Evolutionary conservation across 2,329 filamentous ascomycete genomes (phyloP), one percentile per base, ranked within the genome.

Genomic region (Cladosporium cucumerinum): DNA sequence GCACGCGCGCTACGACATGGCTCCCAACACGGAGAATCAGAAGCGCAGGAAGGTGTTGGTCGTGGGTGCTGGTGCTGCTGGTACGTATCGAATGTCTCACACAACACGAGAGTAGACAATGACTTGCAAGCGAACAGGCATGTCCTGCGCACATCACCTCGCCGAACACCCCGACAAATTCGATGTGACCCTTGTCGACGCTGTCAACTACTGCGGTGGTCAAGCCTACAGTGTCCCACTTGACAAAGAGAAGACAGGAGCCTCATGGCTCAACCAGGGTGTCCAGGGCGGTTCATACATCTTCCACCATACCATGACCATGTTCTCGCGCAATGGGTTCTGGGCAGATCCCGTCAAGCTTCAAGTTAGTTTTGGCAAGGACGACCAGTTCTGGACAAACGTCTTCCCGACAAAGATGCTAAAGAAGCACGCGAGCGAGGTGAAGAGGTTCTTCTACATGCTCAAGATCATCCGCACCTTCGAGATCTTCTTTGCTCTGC

Each of bases 281-380:
- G 86, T 89, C 1, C 86, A 89, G 70, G 86, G 87, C 32, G 86
- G 87, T 18, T 84, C 82, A 39, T 82, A 87, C 77, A 88, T 88
- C 68, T 89, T 89, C 76, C 86, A 88, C 71, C 87, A 89, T 71
- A 89, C 86, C 0, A 84, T 88, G 79, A 85, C 85, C 61, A 87
- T 87, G 81, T 89, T 89, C 70, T 78, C 81, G 5, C 79, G 82
- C 58, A 83, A 87, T 68, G 83, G 82, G 14, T 81, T 84, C 69
- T 80, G 83, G 60, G 81, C 86, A 3, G 80, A 86, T 71, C 82
- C 82, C 1, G 84, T 89, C 48, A 81, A 85, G 67, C 79, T 88
- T 6, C 86, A 89, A 71, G 81, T 89, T 3, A 84, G 86, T 0
- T 89, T 89, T 68, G 86, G 86, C 70, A 88, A 88, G 71, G 85